A percentile compares a stretch with the other conserved stretches of the same genome.
Evolutionary conservation across 768 basidiomycete genomes (phyloP).

Genomic region (Boletus vinaceobasis): DNA sequence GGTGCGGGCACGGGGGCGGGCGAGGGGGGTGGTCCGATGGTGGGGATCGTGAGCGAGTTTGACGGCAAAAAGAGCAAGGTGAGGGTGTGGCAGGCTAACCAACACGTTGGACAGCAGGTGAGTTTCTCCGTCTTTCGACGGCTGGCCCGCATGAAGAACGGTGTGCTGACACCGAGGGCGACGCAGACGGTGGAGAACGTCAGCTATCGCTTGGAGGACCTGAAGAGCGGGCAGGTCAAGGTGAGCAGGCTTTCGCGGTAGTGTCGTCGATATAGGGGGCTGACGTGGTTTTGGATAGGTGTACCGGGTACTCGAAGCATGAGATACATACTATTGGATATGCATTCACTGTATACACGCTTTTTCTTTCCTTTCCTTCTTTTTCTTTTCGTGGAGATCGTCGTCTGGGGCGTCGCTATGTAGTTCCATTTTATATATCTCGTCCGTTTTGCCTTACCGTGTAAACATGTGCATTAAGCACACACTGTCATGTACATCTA

Average conservation of each 20-base stretch:
- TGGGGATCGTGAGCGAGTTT: slow-evolving; percentile 78
- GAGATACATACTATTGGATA: slow-evolving; percentile 5
- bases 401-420: background rate
- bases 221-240: slow-evolving; percentile 82
- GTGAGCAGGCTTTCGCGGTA: slow-evolving; percentile 34
- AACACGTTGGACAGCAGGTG: slow-evolving; percentile 80
- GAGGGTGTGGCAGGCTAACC: slow-evolving; percentile 81
- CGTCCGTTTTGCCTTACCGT: background rate
- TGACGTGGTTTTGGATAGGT: slow-evolving; percentile 29
- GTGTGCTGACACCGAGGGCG: slow-evolving; percentile 35
- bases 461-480: background rate
- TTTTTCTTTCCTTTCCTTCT: background rate
- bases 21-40: slow-evolving; percentile 43
- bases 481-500: background rate
- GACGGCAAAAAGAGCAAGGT: slow-evolving; percentile 88
- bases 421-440: background rate
- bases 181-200: slow-evolving; percentile 63
- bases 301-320: slow-evolving; percentile 40
- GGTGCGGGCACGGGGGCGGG: slow-evolving; percentile 43
- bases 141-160: slow-evolving; percentile 30
- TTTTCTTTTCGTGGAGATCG: background rate
- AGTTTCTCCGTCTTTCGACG: slow-evolving; percentile 30
- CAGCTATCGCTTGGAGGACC: slow-evolving; percentile 86
- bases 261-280: background rate
- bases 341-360: background rate